These are phyloP conservation scores for Gossypium davidsonii DNA, from an alignment of 441 rosid species.

Conservation along the genomic window DNA sequence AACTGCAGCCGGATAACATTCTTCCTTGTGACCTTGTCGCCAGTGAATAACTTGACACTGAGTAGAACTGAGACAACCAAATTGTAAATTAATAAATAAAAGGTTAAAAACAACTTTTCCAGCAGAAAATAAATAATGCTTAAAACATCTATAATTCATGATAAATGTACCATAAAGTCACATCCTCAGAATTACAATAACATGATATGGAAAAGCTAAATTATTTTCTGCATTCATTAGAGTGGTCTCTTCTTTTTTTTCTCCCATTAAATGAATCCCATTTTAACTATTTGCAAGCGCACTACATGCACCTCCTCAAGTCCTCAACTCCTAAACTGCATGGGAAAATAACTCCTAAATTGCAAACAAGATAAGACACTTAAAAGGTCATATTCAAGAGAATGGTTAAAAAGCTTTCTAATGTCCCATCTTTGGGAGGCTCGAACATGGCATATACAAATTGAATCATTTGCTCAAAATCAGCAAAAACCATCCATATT, in stretches of 20 bases:
- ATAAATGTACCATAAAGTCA: background rate
- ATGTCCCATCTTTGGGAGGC: background rate
- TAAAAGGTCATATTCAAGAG: background rate
- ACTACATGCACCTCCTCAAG: background rate
- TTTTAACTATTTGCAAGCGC: background rate
- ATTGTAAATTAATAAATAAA: slow-evolving; percentile 17
- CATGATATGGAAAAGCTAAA: background rate
- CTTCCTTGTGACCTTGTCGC: slow-evolving; percentile 96
- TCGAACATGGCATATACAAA: background rate
- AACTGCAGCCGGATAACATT: slow-evolving; percentile 47
- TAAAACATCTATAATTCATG: background rate
- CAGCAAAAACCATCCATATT: background rate
- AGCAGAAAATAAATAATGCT: background rate
- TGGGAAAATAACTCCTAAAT: background rate
- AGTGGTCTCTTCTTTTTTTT: background rate
- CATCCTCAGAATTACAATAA: background rate
- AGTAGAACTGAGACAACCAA: slow-evolving; percentile 55
- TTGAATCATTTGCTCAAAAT: background rate
- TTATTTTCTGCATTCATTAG: background rate
- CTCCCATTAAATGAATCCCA: background rate
- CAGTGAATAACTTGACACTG: slow-evolving; percentile 91
- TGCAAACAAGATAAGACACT: background rate
- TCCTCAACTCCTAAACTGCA: background rate
- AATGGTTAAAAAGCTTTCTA: background rate
- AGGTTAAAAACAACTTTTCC: background rate